Conservation (phyloP, 441 rosid species). For the Theobroma grandiflorum region DNA sequence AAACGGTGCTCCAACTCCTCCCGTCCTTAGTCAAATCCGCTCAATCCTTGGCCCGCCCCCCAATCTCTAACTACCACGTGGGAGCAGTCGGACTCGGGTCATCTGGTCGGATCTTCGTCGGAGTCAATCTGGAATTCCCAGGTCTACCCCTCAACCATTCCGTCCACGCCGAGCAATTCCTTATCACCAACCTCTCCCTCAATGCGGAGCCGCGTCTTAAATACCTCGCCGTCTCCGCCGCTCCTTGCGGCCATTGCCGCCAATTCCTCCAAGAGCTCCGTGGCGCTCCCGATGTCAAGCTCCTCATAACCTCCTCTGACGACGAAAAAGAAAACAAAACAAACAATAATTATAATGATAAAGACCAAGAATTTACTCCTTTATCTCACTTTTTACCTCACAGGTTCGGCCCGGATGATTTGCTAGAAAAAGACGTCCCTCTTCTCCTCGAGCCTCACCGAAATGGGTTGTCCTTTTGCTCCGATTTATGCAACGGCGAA, state of each 20-base stretch:
- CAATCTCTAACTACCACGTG: constrained; percentile 84
- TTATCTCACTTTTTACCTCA: constrained; percentile 65
- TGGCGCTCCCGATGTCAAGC: constrained; percentile 56
- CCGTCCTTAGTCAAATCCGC: constrained; percentile 71
- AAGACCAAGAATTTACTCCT: constrained; percentile 38
- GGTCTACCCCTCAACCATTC: constrained; percentile 68
- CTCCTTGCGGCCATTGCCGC: constrained; percentile 99
- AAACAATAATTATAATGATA: constrained; percentile 27
- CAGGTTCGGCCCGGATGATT: constrained; percentile 80
- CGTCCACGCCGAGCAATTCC: constrained; percentile 88
- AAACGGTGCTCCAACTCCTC: constrained; percentile 64
- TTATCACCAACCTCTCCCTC: constrained; percentile 53
- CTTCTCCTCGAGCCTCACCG: constrained; percentile 66
- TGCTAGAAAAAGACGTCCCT: constrained; percentile 61
- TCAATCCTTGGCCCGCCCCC: constrained; percentile 69
- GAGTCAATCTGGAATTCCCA: constrained; percentile 87
- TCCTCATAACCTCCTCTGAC: constrained; percentile 50
- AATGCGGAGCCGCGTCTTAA: constrained; percentile 41
- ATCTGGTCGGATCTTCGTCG: constrained; percentile 87
- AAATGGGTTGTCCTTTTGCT: constrained; percentile 49
- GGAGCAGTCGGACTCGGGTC: constrained; percentile 87
- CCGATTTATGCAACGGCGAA: constrained; percentile 33
- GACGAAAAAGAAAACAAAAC: constrained; percentile 31
- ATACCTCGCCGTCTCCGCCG: constrained; percentile 79
- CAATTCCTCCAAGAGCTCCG: constrained; percentile 93